phyloP scores from a whole-genome alignment of 2,329 filamentous ascomycete species.

The Nothomitra cinnamomea region DNA sequence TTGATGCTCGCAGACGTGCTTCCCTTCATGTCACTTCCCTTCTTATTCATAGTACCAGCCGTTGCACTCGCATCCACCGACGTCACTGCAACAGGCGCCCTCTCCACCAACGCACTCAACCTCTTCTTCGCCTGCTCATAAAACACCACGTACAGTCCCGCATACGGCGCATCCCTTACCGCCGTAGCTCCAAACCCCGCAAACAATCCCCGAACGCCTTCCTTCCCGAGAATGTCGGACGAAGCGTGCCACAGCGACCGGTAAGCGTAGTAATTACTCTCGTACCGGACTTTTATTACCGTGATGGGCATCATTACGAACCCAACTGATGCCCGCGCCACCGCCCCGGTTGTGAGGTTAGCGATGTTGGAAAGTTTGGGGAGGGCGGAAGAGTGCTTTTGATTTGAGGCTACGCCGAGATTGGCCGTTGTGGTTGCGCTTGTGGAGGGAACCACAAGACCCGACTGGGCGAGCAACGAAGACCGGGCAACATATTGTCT shows the following conservation, averaged over 20 bases:
- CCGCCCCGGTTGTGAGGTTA: slow-evolving; percentile 72
- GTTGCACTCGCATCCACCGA: slow-evolving; percentile 10
- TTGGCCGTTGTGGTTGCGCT: not conserved
- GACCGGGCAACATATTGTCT: slow-evolving; percentile 46
- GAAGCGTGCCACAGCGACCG: slow-evolving; percentile 56
- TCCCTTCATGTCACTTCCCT: slow-evolving; percentile 7
- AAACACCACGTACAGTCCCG: slow-evolving; percentile 82
- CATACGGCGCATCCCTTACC: slow-evolving; percentile 87
- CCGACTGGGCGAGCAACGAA: not conserved
- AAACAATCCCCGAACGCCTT: slow-evolving; percentile 76
- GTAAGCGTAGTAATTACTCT: slow-evolving; percentile 75
- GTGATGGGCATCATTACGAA: slow-evolving; percentile 92
- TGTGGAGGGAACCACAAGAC: not conserved
- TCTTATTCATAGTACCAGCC: not conserved
- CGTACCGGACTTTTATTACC: slow-evolving; percentile 90
- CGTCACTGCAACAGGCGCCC: slow-evolving; percentile 7
- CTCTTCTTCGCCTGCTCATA: slow-evolving; percentile 71
- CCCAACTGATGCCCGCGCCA: slow-evolving; percentile 70
- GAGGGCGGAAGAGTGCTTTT: slow-evolving; percentile 48
- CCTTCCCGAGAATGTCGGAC: slow-evolving; percentile 52
- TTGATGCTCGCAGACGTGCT: slow-evolving; percentile 52
- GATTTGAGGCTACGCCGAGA: not conserved
- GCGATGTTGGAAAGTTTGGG: slow-evolving; percentile 69
- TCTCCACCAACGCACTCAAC: slow-evolving; percentile 25
- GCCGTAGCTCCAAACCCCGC: slow-evolving; percentile 88